A percentile compares a stretch with the other conserved stretches of the same genome.
These are phyloP conservation scores for Phylloporus sp. DNA, from an alignment of 768 basidiomycete species.

Conservation along the genomic window DNA sequence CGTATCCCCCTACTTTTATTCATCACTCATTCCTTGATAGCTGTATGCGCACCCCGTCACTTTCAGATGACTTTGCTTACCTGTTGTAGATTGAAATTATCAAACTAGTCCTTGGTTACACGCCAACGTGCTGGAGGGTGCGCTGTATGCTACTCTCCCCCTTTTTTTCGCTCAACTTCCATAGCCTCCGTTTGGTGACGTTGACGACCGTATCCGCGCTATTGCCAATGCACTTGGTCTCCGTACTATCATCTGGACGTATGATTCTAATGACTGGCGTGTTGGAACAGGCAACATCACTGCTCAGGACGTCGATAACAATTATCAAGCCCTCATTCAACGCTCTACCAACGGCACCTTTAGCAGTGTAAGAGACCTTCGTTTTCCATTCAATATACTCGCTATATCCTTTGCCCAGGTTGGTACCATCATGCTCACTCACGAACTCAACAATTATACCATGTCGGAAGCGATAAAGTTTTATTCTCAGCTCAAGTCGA, in stretches of 20 bases:
- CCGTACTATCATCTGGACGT: slow-evolving; percentile 70
- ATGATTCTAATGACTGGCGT: slow-evolving; percentile 73
- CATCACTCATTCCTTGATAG: slow-evolving; percentile 13
- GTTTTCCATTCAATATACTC: neutral
- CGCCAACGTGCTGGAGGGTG: slow-evolving; percentile 60
- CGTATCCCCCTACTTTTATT: neutral
- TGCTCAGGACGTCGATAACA: slow-evolving; percentile 43
- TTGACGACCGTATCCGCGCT: slow-evolving; percentile 73
- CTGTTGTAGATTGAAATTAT: slow-evolving; percentile 44
- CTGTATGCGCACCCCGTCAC: slow-evolving; percentile 14
- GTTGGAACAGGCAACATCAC: slow-evolving; percentile 46
- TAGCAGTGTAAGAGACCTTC: slow-evolving; percentile 26
- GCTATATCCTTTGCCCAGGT: slow-evolving; percentile 22
- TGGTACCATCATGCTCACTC: slow-evolving; percentile 53
- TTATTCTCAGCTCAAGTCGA: slow-evolving; percentile 41
- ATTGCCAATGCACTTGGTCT: slow-evolving; percentile 67
- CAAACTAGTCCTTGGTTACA: slow-evolving; percentile 51
- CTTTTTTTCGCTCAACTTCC: neutral
- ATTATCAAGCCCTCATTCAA: slow-evolving; percentile 53
- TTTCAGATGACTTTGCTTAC: neutral
- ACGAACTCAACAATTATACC: slow-evolving; percentile 59
- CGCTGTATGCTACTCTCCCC: slow-evolving; percentile 8
- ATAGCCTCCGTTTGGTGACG: slow-evolving; percentile 62
- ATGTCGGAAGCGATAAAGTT: slow-evolving; percentile 58
- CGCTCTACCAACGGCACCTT: slow-evolving; percentile 43